Evolutionary conservation across 2,329 filamentous ascomycete species (phyloP), one percentile per base, ranked within the genome.

Genomic region (Colletotrichum shisoi): DNA sequence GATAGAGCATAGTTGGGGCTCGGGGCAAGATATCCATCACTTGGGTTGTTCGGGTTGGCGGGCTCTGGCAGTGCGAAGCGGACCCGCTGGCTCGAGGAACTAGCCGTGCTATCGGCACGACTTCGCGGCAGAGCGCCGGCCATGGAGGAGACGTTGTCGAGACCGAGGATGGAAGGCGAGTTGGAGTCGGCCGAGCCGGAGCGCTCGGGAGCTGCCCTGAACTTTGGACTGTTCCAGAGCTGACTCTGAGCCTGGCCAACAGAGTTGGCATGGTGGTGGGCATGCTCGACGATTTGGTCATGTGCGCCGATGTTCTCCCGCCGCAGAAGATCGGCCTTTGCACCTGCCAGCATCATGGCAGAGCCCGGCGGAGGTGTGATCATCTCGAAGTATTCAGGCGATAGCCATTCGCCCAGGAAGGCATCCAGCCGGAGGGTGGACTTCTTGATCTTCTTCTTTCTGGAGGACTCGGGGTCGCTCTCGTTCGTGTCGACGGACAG

Each of bases 321-420:
- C 61, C 90, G 87, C 53, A 97, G 82, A 3, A 99, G 81, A 73
- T 96, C 92, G 27, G 92, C 91, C 78, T 97, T 98, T 37, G 95
- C 94, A 46, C 88, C 87, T 31, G 91, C 91, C 3, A 98, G 83
- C 92, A 99, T 96, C 79, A 95, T 86, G 4, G 90, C 87, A 3
- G 93, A 94, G 49, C 88, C 87, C 0, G 95, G 95, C 12, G 95
- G 95, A 3, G 93, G 92, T 0, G 91, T 94, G 70, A 97, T 97
- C 59, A 91, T 85, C 70, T 97, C 93, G 74, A 94, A 99, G 77
- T 99, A 99, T 74, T 94, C 90, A 1, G 93, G 92, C 2, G 91
- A 92, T 37, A 98, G 84, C 95, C 95, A 99, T 82, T 99, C 95
- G 56, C 95, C 94, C 0, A 99, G 84, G 74, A 96, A 97, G 0